Evolutionary conservation across 2,329 filamentous ascomycete species (phyloP), one percentile per base, ranked within the genome.

Genomic region (Botryotinia globosa): DNA sequence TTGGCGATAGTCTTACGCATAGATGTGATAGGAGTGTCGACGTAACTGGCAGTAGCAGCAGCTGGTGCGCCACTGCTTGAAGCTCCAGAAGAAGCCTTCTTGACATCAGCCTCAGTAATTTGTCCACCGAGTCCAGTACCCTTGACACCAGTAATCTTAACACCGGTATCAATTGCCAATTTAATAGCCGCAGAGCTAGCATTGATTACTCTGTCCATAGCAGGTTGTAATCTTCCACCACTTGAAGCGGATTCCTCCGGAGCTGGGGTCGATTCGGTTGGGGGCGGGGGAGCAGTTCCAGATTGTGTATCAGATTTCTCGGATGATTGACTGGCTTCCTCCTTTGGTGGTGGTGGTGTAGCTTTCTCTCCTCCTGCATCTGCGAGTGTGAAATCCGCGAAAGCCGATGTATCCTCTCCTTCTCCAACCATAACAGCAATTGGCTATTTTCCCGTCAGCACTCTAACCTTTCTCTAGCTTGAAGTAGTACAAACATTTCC

Each of bases 1-100:
- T 85, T 90, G 83, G 96, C 96, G 83, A 99, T 99, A 77, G 93
- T 94, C 90, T 98, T 98, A 87, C 96, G 94, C 96, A 99, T 99
- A 82, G 92, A 92, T 80, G 88, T 92, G 78, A 94, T 89, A 76
- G 94, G 93, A 75, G 89, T 89, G 81, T 99, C 96, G 84, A 94
- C 91, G 84, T 92, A 98, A 74, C 88, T 84, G 74, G 93, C 87
- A 64, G 86, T 89, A 73, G 88, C 84, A 69, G 88, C 87, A 64
- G 86, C 89, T 73, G 88, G 84, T 68, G 88, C 84, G 37, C 85
- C 82, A 63, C 85, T 83, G 45, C 85, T 80, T 67, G 85, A 81
- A 73, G 83, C 83, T 44, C 82, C 82, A 76, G 92, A 87, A 81
- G 89, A 85, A 81, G 88, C 91, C 86, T 97, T 97, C 86, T 98